Evolutionary conservation across 352 stramenopile genomes (phyloP), one percentile per base, ranked within the genome.

Genomic region (Globisporangium cylindrosporum): DNA sequence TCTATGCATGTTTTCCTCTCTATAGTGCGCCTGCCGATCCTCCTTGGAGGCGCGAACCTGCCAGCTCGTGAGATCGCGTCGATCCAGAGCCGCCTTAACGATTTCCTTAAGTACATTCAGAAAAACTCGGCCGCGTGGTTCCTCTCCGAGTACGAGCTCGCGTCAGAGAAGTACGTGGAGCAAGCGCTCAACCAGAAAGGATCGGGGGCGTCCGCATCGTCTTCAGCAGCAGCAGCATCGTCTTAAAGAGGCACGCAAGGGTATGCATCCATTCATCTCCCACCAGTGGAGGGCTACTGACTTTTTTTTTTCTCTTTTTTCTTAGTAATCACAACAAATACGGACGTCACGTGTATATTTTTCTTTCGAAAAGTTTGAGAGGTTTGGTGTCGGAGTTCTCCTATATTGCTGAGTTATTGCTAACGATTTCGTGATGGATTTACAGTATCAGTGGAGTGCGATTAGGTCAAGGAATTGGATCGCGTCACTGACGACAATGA

Each of bases 51-150:
- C 32, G 79, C 86, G 54, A 88, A 75, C 62, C 83, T 91, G 46
- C 71, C 81, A 38, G 73, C 79, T 32, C 84, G 81, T 27, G 81
- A 90, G 62, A 64, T 90, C 53, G 64, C 73, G 25, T 84, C 87
- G 72, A 89, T 94, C 66, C 81, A 90, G 67, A 82, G 74, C 27
- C 80, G 83, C 14, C 76, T 92, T n/a, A 91, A 90, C 63, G 86
- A 94, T 57, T 94, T 94, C 54, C 77, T 94, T 69, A 92, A 92
- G 70, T 92, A 86, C 70, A 74, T 94, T 38, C 86, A 94, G 67
- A 92, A 92, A 62, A 86, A 92, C 67, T 82, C 82, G 49, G 70
- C 86, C 3, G 74, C 80, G 22, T 89, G 85, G 73, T 90, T 92
- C 59, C 72, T 91, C 69, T 76, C 74, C 41, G 82, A 92, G 48